phyloP scores from a whole-genome alignment of 2,329 filamentous ascomycete genomes.

The Bipolaris gigantea region DNA sequence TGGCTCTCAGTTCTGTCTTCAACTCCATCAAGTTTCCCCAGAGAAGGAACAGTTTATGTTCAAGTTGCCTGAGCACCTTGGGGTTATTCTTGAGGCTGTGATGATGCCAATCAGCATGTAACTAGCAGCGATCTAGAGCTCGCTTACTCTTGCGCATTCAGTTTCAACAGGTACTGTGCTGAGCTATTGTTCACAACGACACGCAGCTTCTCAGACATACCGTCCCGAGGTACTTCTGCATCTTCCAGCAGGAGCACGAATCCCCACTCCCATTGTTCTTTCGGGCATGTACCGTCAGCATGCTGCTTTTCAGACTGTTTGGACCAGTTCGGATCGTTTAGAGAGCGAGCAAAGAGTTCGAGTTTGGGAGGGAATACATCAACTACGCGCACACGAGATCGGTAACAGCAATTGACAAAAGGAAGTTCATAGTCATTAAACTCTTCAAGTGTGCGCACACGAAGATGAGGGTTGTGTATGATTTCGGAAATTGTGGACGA shows the following conservation, averaged over 20 bases:
- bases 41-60: constrained; percentile 72
- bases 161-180: constrained; percentile 59
- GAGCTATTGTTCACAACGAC: constrained; percentile 63
- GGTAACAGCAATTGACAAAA: constrained; percentile 74
- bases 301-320: constrained; percentile 44
- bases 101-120: constrained; percentile 9
- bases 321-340: constrained; percentile 43
- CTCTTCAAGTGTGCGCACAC: constrained; percentile 25
- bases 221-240: constrained; percentile 46
- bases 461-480: constrained; percentile 50
- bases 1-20: constrained; percentile 64
- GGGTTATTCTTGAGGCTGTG: constrained; percentile 60
- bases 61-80: constrained; percentile 56
- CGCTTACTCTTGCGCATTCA: constrained; percentile 59
- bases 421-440: constrained; percentile 59
- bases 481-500: constrained; percentile 50
- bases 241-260: constrained; percentile 82
- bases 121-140: background rate
- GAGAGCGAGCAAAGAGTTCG: constrained; percentile 66
- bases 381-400: constrained; percentile 71
- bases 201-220: constrained; percentile 55
- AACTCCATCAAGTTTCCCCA: constrained; percentile 73
- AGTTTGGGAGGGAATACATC: constrained; percentile 75
- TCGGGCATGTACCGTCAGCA: constrained; percentile 36
- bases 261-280: constrained; percentile 75